A percentile compares a stretch with the other conserved stretches of the same genome.
phyloP scores from a whole-genome alignment of 345 rosid genomes.

The Citrus reticulata region DNA sequence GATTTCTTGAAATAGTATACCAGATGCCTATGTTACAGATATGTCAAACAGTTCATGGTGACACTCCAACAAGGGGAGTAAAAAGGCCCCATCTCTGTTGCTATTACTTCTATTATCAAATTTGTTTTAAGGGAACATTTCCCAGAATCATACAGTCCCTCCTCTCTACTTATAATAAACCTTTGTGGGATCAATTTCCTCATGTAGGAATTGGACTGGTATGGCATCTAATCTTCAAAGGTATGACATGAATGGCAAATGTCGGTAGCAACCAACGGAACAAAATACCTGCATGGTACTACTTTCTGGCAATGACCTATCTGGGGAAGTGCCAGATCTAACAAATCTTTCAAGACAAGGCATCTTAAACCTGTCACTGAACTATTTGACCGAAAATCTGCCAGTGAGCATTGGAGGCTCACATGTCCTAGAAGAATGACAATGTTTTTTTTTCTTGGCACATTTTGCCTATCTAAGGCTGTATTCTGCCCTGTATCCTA shows the following conservation, averaged over 20 bases:
- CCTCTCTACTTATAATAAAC: constrained; percentile 10
- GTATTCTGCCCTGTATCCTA: not conserved
- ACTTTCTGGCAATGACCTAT: constrained; percentile 5
- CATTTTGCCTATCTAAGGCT: not conserved
- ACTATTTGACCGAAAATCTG: constrained; percentile 13
- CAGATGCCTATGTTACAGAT: not conserved
- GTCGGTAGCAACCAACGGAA: not conserved
- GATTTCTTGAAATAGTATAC: not conserved
- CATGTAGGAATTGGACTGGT: not conserved
- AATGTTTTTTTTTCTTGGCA: not conserved
- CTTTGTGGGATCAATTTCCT: constrained; percentile 17
- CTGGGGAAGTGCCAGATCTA: constrained; percentile 5
- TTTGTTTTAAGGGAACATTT: not conserved
- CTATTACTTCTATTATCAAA: constrained; percentile 1
- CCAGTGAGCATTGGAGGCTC: constrained; percentile 3
- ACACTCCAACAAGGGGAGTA: constrained; percentile 9
- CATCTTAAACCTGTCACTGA: constrained; percentile 13
- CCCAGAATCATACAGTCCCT: not conserved
- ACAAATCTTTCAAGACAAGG: not conserved
- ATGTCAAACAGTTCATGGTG: not conserved
- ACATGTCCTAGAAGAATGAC: too few species aligned
- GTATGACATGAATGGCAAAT: constrained; percentile 4
- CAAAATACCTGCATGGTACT: not conserved
- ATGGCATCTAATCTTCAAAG: not conserved
- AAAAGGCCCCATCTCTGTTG: not conserved